Conservation (phyloP, 2,329 filamentous ascomycete genomes). For the Clarireedia homoeocarpa region DNA sequence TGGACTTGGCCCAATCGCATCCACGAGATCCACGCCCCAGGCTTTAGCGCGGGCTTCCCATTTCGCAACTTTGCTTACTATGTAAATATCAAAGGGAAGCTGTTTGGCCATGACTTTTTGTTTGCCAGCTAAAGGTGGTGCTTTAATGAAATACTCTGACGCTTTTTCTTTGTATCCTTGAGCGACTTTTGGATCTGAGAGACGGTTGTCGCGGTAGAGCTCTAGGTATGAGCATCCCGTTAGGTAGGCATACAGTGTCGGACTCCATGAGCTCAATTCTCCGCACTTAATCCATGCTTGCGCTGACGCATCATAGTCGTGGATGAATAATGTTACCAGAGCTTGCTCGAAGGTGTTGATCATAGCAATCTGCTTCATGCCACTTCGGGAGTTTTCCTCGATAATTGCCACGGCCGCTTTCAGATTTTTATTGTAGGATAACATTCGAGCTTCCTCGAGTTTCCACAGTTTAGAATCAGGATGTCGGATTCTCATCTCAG, state of each 20-base stretch:
- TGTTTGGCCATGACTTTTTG: constrained; percentile 87
- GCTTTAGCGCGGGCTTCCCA: constrained; percentile 73
- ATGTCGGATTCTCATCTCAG: constrained; percentile 68
- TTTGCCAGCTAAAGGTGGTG: constrained; percentile 67
- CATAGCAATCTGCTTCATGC: constrained; percentile 82
- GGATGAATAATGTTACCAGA: constrained; percentile 68
- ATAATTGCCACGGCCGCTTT: constrained; percentile 61
- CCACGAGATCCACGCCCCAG: constrained; percentile 60
- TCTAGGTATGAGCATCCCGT: constrained; percentile 73
- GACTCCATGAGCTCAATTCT: constrained; percentile 85
- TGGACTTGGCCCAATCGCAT: constrained; percentile 75
- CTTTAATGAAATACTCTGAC: constrained; percentile 62
- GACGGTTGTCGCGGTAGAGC: constrained; percentile 60
- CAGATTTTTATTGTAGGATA: constrained; percentile 59
- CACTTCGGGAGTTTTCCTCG: constrained; percentile 49
- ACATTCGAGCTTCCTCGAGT: constrained; percentile 76
- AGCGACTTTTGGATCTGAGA: constrained; percentile 39
- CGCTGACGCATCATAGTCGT: constrained; percentile 68
- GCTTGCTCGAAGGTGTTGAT: constrained; percentile 80
- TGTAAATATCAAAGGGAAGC: constrained; percentile 82
- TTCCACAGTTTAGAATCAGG: constrained; percentile 80
- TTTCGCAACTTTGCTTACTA: constrained; percentile 75
- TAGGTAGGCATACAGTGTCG: constrained; percentile 83
- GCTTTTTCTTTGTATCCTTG: constrained; percentile 54
- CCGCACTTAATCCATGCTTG: constrained; percentile 67